Evolutionary conservation across 208 protist genomes (phyloP).

Genomic region (Acanthamoeba culbertsoni): DNA sequence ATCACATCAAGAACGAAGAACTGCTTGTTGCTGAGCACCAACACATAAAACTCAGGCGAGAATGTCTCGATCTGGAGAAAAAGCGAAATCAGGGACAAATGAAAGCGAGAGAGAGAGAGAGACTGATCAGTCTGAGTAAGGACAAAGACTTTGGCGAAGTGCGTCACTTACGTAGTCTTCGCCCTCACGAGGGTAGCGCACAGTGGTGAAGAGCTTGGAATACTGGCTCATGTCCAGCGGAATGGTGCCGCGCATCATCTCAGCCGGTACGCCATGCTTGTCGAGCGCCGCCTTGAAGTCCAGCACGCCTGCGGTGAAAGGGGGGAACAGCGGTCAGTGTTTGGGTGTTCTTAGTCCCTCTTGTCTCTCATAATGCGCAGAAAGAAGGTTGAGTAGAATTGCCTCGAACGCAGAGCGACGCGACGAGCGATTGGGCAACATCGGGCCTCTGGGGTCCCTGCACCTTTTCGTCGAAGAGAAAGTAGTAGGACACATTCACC

Average conservation of each 20-base stretch:
- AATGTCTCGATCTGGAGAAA: background rate
- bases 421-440: background rate
- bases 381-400: background rate
- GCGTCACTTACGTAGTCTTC: background rate
- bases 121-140: background rate
- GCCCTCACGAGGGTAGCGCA: background rate
- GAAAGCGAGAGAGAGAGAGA: background rate
- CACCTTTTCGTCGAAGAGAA: slow-evolving; percentile 15
- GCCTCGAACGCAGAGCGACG: slow-evolving; percentile 1
- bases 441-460: background rate
- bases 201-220: background rate
- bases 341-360: too few relatives aligned
- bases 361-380: too few relatives aligned
- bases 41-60: background rate
- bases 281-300: slow-evolving; percentile 3
- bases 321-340: background rate
- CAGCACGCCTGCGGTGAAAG: background rate
- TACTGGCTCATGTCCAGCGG: slow-evolving; percentile 41
- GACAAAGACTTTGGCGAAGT: background rate
- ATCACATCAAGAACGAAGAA: background rate
- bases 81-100: background rate
- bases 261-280: background rate
- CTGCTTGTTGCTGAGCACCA: slow-evolving; percentile 43
- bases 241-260: slow-evolving; percentile 11
- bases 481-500: slow-evolving; percentile 25